Evolutionary conservation across 1,139 yeast genomes (phyloP), one percentile per base, ranked within the genome.

Genomic region (Lodderomyces jiufengensis): DNA sequence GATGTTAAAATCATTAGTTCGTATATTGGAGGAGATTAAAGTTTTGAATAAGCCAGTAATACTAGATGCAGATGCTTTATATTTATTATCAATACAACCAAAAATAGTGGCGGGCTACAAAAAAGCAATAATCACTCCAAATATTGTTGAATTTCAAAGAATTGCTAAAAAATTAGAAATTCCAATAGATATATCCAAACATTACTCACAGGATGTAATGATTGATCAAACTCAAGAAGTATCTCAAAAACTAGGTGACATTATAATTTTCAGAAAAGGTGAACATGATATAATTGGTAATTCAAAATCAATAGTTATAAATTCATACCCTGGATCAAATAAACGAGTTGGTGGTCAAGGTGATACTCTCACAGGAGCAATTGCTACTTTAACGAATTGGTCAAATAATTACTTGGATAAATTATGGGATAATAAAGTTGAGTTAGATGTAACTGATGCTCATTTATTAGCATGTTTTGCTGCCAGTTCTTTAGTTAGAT

Each of bases 1-100:
- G 25, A 82, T 87, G 87, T 59, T 82, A 41, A 67, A 72, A 36
- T 71, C 83, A 1, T 70, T 84, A 38, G 70, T 70, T 9, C 55
- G 69, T 30, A 71, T 90, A 18, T 67, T 92, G 33, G 67, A 69
- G 42, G 77, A 78, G 46, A 68, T 83, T 31, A 72, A 68, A 46
- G 68, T 68, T 21, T 52, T 61, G 42, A 64, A 68, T 43, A 60
- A 73, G 39, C 95, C 95, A 0, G 57, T 92, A 13, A 78, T 92
- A 2, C 57, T 92, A 33, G 98, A 92, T 54, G 98, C 97, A 0
- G 98, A 92, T 60, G 88, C 92, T 0, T 63, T 92, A 29, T 86
- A 51, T 47, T 59, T 87, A 39, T 57, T 88, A 2, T 73, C 81
- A 16, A 56, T 74, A 27, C 56, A 73, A 6, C 85, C 90, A 0